These are phyloP conservation scores for Micromonas commoda DNA, from an alignment of 139 green algal genomes.

Conservation along the genomic window DNA sequence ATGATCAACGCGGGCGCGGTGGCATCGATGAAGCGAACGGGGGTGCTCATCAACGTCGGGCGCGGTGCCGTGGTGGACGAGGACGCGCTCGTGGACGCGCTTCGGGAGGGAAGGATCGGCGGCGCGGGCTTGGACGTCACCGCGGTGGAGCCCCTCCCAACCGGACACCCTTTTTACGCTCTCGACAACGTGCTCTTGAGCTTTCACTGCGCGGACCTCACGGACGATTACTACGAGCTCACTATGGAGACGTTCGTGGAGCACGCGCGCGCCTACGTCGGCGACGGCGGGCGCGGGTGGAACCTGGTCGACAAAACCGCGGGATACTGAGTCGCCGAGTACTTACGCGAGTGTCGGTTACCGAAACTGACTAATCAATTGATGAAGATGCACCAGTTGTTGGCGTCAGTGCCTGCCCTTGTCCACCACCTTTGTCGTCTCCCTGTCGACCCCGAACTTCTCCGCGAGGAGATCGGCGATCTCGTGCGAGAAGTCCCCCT, in stretches of 20 bases:
- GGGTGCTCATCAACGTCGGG: constrained; percentile 75
- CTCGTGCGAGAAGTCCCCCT: constrained; percentile 52
- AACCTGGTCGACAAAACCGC: constrained; percentile 9
- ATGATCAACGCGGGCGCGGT: constrained; percentile 4
- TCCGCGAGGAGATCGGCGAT: constrained; percentile 42
- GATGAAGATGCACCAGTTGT: neutral
- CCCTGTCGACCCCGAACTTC: constrained; percentile 29
- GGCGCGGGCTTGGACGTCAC: constrained; percentile 76
- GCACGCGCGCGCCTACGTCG: constrained; percentile 34
- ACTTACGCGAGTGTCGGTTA: neutral
- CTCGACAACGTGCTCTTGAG: constrained; percentile 70
- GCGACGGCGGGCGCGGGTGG: neutral
- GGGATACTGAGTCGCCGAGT: constrained; percentile 8
- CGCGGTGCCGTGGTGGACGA: constrained; percentile 71
- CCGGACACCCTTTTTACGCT: constrained; percentile 46
- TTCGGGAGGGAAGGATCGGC: constrained; percentile 51
- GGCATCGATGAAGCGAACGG: constrained; percentile 25
- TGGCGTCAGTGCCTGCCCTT: constrained; percentile 23
- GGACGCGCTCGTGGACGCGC: constrained; percentile 55
- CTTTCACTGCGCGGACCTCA: constrained; percentile 62
- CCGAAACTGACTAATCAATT: neutral
- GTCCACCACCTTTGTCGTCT: constrained; percentile 22
- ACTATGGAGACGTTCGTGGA: constrained; percentile 49
- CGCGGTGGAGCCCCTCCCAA: constrained; percentile 58
- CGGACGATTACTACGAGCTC: constrained; percentile 47